Conservation (phyloP, 2,329 filamentous ascomycete genomes). For the Arthrocladium fulminans region DNA sequence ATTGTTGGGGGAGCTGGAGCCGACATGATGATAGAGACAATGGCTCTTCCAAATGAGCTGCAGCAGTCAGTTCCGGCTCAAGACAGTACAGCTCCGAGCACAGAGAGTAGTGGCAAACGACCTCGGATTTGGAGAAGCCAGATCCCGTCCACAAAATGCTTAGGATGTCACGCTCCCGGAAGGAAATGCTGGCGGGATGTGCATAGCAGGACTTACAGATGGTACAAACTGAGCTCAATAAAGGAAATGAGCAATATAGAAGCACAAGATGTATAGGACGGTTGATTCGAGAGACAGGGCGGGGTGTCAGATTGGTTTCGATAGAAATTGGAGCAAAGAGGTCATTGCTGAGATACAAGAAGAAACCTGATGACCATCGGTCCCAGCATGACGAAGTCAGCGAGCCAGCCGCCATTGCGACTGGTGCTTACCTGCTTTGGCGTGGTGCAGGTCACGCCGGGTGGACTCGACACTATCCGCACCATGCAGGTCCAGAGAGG, state of each 20-base stretch:
- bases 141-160: neutral
- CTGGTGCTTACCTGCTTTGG: neutral
- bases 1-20: constrained; percentile 46
- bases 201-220: constrained; percentile 3
- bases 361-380: constrained; percentile 1
- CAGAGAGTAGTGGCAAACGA: neutral
- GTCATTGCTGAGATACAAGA: neutral
- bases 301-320: neutral
- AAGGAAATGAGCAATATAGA: constrained; percentile 1
- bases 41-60: constrained; percentile 5
- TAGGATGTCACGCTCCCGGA: neutral
- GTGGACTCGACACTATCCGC: neutral
- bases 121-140: neutral
- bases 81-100: neutral
- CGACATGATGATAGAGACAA: constrained; percentile 29
- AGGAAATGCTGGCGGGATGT: neutral
- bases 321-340: neutral
- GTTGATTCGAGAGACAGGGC: neutral
- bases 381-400: constrained; percentile 1
- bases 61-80: neutral
- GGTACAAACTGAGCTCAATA: neutral
- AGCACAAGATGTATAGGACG: neutral
- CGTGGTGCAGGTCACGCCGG: neutral
- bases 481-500: constrained; percentile 4
- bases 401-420: neutral